Conservation (phyloP, 768 basidiomycete species). For the Piloderma croceum region DNA sequence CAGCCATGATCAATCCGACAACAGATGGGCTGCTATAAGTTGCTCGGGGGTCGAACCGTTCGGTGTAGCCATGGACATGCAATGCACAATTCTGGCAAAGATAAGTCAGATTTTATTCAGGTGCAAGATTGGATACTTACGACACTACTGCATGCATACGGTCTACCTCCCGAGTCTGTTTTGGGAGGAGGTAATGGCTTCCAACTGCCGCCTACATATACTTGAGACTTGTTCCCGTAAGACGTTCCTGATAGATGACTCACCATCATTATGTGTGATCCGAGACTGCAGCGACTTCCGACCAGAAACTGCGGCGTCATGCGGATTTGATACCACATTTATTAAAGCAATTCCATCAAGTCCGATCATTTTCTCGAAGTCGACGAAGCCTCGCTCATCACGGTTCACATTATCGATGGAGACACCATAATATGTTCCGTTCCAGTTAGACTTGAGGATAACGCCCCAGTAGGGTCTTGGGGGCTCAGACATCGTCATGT, state of each 20-base stretch:
- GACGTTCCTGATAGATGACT: conserved; percentile 15
- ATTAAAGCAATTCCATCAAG: conserved; percentile 93
- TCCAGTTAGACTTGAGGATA: conserved; percentile 94
- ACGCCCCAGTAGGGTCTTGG: conserved; percentile 79
- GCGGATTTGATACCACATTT: conserved; percentile 82
- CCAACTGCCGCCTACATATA: conserved; percentile 72
- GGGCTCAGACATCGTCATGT: conserved; percentile 85
- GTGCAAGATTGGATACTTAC: too few species aligned
- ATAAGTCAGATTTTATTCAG: too few species aligned
- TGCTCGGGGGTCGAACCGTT: conserved; percentile 81
- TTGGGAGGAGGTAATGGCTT: conserved; percentile 71
- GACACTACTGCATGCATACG: conserved; percentile 64
- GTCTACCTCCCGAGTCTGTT: conserved; percentile 65
- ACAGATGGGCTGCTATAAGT: conserved; percentile 92
- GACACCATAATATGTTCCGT: conserved; percentile 93
- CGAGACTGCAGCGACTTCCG: conserved; percentile 73
- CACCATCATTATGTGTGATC: conserved; percentile 97
- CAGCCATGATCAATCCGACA: conserved; percentile 90
- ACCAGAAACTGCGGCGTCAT: conserved; percentile 64
- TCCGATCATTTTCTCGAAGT: conserved; percentile 97
- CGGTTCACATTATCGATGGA: conserved; percentile 87
- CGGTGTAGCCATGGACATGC: conserved; percentile 94
- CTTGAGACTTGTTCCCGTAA: conserved; percentile 2
- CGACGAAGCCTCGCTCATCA: conserved; percentile 81
- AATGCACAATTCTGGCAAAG: conserved; percentile 69